A percentile compares a stretch with the other conserved stretches of the same genome.
These are phyloP conservation scores for Cocos nucifera DNA, from an alignment of 176 grass and related monocot genomes.

Conservation along the genomic window DNA sequence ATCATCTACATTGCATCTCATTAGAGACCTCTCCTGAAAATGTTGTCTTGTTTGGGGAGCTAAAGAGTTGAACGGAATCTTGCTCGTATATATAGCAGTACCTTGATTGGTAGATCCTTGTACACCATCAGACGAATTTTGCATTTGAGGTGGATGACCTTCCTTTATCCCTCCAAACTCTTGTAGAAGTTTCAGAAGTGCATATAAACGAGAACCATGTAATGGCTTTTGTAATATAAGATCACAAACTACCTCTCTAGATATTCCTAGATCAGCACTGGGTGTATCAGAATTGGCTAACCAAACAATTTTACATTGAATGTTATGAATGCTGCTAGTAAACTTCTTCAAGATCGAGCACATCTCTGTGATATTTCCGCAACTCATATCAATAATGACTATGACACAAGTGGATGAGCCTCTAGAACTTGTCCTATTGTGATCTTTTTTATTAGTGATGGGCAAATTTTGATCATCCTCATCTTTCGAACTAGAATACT, in stretches of 20 bases:
- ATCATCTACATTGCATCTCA: slow-evolving; percentile 2
- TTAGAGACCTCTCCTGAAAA: too few species aligned
- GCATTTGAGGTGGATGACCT: neutral
- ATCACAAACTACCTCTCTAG: slow-evolving; percentile 21
- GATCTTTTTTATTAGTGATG: too few species aligned
- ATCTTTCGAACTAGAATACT: slow-evolving; percentile 30
- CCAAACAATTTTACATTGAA: slow-evolving; percentile 37
- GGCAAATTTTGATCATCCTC: slow-evolving; percentile 20
- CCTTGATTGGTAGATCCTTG: too few species aligned
- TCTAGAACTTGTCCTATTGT: neutral
- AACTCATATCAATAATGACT: slow-evolving; percentile 35
- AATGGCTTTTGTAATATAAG: slow-evolving; percentile 53
- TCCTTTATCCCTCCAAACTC: slow-evolving; percentile 18
- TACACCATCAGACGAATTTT: too few species aligned
- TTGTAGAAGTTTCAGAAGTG: slow-evolving; percentile 25
- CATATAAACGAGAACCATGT: slow-evolving; percentile 49
- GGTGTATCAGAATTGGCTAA: slow-evolving; percentile 34
- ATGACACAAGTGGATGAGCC: slow-evolving; percentile 25
- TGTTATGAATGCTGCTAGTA: slow-evolving; percentile 10
- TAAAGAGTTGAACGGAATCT: too few species aligned
- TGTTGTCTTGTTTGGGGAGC: too few species aligned
- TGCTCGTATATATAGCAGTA: too few species aligned
- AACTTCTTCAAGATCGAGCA: slow-evolving; percentile 12
- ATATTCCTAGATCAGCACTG: slow-evolving; percentile 24
- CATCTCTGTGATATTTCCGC: slow-evolving; percentile 13